phyloP scores from a whole-genome alignment of 129 eudicot species.

The Solidago caesia region DNA sequence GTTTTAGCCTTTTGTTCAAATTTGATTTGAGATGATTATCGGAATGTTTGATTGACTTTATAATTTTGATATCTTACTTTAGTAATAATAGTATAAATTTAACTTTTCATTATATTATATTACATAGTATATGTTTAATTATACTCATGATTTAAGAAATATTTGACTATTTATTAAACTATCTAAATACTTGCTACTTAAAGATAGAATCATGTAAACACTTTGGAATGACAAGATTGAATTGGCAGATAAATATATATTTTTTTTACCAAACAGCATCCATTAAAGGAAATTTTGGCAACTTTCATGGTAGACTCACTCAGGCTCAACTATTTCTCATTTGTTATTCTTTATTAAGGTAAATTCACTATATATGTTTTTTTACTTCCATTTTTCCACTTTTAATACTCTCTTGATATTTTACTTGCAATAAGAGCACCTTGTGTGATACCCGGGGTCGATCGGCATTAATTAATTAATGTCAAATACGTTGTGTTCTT shows the following conservation, averaged over 20 bases:
- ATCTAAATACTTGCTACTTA: background rate
- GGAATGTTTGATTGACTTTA: slow-evolving; percentile 17
- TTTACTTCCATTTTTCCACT: no score
- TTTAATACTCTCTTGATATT: no score
- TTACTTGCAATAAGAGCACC: no score
- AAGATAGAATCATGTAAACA: background rate
- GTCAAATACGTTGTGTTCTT: no score
- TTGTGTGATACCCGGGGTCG: no score
- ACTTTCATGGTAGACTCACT: background rate
- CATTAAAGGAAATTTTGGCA: background rate
- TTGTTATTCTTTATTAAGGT: background rate
- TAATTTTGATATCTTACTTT: slow-evolving; percentile 8
- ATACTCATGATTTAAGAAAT: background rate
- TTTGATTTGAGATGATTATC: background rate
- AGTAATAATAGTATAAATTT: no score
- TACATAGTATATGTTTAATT: background rate
- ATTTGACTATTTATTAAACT: background rate
- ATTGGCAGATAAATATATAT: no score
- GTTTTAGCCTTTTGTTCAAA: slow-evolving; percentile 14
- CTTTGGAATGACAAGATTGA: background rate
- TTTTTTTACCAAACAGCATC: background rate
- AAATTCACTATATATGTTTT: no score
- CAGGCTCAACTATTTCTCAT: background rate
- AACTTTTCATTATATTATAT: background rate
- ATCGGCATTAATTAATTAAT: no score